These are phyloP conservation scores for Rhytidhysteron rufulum DNA, from an alignment of 2,329 filamentous ascomycete species.

Conservation along the genomic window DNA sequence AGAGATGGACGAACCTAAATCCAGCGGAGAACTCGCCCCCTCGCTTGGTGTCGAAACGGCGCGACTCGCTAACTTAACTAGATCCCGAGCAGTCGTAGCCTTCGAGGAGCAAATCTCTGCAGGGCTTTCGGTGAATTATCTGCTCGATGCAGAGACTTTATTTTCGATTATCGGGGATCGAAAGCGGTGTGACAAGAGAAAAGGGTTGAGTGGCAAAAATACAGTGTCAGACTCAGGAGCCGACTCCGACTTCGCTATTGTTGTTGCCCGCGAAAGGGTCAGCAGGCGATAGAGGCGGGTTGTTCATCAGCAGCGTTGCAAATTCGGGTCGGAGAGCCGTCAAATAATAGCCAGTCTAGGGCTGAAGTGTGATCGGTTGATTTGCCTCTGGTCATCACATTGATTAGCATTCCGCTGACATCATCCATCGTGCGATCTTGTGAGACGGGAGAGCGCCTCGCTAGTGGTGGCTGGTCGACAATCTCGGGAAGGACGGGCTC, in stretches of 20 bases:
- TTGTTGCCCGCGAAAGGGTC: neutral
- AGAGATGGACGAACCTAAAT: too few relatives aligned
- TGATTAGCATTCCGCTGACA: conserved; percentile 12
- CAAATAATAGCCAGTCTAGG: conserved; percentile 1
- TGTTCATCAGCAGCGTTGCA: neutral
- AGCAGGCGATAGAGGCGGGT: neutral
- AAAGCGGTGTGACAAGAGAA: too few relatives aligned
- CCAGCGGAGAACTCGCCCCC: too few relatives aligned
- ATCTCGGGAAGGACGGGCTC: neutral
- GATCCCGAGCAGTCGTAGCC: too few relatives aligned
- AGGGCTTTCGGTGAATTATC: too few relatives aligned
- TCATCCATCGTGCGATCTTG: conserved; percentile 11
- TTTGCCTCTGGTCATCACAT: conserved; percentile 3
- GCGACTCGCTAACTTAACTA: too few relatives aligned
- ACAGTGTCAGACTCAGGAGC: too few relatives aligned
- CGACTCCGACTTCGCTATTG: neutral
- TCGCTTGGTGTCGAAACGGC: too few relatives aligned
- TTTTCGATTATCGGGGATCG: too few relatives aligned
- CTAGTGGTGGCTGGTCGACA: neutral
- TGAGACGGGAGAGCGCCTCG: neutral
- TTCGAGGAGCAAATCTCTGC: too few relatives aligned
- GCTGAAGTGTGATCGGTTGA: conserved; percentile 2
- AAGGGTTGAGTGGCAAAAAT: too few relatives aligned
- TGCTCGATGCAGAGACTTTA: too few relatives aligned
- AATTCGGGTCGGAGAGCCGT: neutral